phyloP scores from a whole-genome alignment of 352 stramenopile genomes.

The Globisporangium nagaii region DNA sequence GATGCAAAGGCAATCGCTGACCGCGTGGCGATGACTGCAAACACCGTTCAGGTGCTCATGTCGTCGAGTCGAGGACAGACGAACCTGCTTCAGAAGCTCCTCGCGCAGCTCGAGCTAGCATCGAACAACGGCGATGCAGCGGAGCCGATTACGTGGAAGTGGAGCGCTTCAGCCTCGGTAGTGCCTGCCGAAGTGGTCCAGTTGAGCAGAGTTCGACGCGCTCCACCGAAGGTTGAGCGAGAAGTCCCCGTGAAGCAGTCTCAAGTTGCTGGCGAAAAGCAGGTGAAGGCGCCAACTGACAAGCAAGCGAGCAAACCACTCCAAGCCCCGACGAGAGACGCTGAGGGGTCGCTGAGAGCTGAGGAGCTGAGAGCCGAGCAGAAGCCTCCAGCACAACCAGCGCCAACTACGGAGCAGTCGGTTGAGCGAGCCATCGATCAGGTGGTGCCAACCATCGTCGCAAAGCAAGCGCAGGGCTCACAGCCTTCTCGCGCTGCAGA shows the following conservation, averaged over 20 bases:
- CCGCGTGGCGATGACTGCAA: conserved; percentile 13
- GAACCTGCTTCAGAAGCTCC: conserved; percentile 15
- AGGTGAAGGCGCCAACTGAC: neutral
- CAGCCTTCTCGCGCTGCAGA: neutral
- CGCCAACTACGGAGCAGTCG: neutral
- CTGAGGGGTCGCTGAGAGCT: neutral
- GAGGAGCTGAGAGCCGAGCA: neutral
- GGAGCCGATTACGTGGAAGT: neutral
- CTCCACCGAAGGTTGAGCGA: neutral
- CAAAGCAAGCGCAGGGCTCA: neutral
- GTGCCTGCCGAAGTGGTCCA: neutral
- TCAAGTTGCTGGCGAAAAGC: neutral
- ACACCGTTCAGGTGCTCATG: conserved; percentile 16
- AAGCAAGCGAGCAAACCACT: neutral
- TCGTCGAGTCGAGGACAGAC: conserved; percentile 12
- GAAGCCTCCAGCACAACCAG: neutral
- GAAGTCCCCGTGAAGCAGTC: neutral
- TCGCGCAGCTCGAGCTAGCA: conserved; percentile 9
- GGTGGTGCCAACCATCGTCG: too few relatives aligned
- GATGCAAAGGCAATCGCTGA: neutral
- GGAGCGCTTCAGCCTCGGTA: neutral
- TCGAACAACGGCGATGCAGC: neutral
- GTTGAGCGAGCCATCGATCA: neutral
- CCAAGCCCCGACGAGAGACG: neutral
- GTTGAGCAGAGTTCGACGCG: neutral